Percentiles rank a stretch among this genome's conserved stretches.
These are phyloP conservation scores for Metschnikowia henanensis DNA, from an alignment of 805 yeast genomes.

Conservation along the genomic window DNA sequence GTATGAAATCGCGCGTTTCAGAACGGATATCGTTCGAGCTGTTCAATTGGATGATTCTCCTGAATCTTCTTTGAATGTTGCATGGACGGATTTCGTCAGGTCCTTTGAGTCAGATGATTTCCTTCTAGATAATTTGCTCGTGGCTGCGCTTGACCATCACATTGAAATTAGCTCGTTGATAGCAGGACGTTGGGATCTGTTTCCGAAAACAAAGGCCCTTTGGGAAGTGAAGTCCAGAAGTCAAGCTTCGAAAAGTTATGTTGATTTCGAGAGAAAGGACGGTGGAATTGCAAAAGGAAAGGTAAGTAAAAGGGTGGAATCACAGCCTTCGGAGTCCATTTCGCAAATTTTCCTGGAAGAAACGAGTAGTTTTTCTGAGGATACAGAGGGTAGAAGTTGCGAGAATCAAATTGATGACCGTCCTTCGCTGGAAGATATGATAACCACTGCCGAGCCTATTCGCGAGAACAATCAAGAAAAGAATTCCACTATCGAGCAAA, in stretches of 20 bases:
- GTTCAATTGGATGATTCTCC: slow-evolving; percentile 10
- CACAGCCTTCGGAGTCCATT: background rate
- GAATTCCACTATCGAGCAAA: no score
- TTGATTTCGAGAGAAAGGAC: no score
- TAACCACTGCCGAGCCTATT: no score
- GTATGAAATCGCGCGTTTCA: slow-evolving; percentile 24
- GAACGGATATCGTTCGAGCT: slow-evolving; percentile 18
- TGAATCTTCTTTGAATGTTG: slow-evolving; percentile 16
- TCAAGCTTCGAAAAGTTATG: no score
- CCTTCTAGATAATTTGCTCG: slow-evolving; percentile 24
- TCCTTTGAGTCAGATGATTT: slow-evolving; percentile 13
- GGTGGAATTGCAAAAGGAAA: no score
- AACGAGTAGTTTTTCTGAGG: no score
- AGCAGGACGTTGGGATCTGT: slow-evolving; percentile 20
- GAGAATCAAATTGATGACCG: no score
- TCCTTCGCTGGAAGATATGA: no score
- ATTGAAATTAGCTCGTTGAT: slow-evolving; percentile 20
- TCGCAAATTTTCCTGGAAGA: background rate
- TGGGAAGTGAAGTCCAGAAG: background rate
- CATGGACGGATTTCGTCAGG: slow-evolving; percentile 23
- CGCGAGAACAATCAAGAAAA: no score
- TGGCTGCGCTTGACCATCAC: slow-evolving; percentile 11
- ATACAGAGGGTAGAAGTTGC: no score
- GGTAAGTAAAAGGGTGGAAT: background rate
- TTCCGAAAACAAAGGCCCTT: slow-evolving; percentile 6